These are phyloP conservation scores for Trichoderma breve DNA, from an alignment of 2,329 filamentous ascomycete genomes.

Conservation along the genomic window DNA sequence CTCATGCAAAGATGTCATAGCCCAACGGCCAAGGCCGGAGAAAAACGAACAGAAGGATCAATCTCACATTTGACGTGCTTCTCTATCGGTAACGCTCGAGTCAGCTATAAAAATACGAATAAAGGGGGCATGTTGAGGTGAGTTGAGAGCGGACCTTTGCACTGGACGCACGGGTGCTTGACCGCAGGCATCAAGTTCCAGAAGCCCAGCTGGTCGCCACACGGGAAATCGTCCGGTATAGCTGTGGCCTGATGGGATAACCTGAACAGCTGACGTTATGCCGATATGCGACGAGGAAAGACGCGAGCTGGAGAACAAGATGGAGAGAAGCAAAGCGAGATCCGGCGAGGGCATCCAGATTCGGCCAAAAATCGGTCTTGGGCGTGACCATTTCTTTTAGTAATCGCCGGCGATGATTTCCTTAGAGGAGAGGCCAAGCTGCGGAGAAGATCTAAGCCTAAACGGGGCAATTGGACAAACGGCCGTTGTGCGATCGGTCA, in stretches of 20 bases:
- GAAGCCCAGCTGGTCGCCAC: neutral
- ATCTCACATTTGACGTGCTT: conserved; percentile 38
- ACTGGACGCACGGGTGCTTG: conserved; percentile 36
- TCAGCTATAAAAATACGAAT: neutral
- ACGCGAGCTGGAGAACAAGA: neutral
- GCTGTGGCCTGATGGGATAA: neutral
- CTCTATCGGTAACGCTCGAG: conserved; percentile 24
- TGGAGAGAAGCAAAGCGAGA: neutral
- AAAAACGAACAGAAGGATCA: neutral
- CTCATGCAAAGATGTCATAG: neutral
- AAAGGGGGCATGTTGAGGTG: neutral
- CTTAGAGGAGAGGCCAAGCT: neutral
- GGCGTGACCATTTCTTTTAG: conserved; percentile 7
- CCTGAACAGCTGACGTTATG: neutral
- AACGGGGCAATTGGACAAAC: neutral
- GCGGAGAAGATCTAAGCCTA: conserved; percentile 6
- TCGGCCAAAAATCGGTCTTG: conserved; percentile 14
- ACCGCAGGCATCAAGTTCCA: conserved; percentile 31
- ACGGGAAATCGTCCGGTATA: neutral
- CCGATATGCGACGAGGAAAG: neutral
- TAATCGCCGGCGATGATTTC: conserved; percentile 14
- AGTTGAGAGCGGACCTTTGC: conserved; percentile 32
- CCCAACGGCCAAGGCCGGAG: neutral
- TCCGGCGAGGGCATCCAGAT: conserved; percentile 12
- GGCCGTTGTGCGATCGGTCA: neutral